These are phyloP conservation scores for Chlamydomonas sp. DNA, from an alignment of 139 green algal genomes.

Conservation along the genomic window DNA sequence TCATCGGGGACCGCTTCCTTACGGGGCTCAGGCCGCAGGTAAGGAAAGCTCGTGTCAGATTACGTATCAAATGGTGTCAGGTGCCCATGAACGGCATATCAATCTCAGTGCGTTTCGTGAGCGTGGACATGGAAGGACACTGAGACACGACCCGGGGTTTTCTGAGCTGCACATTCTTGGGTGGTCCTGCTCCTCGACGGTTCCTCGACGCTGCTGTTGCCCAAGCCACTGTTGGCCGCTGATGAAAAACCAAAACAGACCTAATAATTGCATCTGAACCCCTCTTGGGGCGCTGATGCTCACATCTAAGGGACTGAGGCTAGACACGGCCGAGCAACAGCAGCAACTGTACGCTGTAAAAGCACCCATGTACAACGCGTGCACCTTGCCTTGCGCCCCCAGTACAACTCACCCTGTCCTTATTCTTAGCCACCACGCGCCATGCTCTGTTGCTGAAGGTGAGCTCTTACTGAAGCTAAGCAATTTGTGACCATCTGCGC, in stretches of 20 bases:
- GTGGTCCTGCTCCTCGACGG: too few relatives aligned
- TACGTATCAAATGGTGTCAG: too few relatives aligned
- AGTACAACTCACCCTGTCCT: not conserved
- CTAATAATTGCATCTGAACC: not conserved
- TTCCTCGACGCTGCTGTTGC: too few relatives aligned
- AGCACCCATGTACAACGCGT: not conserved
- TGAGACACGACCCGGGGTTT: too few relatives aligned
- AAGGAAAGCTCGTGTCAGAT: too few relatives aligned
- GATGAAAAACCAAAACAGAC: slow-evolving; percentile 7
- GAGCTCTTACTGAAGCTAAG: too few relatives aligned
- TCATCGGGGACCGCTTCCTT: slow-evolving; percentile 89
- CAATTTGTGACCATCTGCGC: slow-evolving; percentile 41
- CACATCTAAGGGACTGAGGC: slow-evolving; percentile 23
- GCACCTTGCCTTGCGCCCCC: not conserved
- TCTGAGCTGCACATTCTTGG: too few relatives aligned
- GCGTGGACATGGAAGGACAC: too few relatives aligned
- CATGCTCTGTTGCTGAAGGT: not conserved
- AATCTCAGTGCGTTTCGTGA: too few relatives aligned
- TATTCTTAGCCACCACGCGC: slow-evolving; percentile 27
- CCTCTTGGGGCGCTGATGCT: not conserved
- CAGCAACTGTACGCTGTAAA: too few relatives aligned
- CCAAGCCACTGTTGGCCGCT: not conserved
- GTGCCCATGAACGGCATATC: too few relatives aligned
- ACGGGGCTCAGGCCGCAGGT: slow-evolving; percentile 57
- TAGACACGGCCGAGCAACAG: not conserved